Conservation (phyloP, 441 rosid species). For the Populus hybrid region DNA sequence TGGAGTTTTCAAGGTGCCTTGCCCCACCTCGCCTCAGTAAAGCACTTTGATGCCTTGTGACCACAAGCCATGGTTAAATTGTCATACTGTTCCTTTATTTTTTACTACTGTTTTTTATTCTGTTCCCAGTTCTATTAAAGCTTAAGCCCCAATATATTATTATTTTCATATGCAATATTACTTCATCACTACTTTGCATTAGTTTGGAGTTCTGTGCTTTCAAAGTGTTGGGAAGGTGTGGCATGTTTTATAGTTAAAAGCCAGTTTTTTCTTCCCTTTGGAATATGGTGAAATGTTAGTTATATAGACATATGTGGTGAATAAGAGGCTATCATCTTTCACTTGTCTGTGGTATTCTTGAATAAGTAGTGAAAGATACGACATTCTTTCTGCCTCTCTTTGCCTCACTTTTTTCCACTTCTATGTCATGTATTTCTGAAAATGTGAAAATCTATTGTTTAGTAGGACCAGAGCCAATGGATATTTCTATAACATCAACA, state of each 20-base stretch:
- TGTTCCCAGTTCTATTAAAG: neutral
- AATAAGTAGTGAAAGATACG: no score
- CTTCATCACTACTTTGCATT: constrained; percentile 5
- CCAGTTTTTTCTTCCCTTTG: neutral
- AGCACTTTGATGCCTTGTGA: no score
- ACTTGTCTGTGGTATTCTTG: no score
- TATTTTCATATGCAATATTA: neutral
- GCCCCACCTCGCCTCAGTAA: no score
- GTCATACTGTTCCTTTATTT: neutral
- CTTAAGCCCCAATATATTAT: neutral
- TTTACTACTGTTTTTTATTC: neutral
- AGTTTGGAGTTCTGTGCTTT: constrained; percentile 1
- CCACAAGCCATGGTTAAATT: no score
- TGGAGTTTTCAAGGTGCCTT: neutral
- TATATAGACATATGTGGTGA: no score
- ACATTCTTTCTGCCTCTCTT: no score
- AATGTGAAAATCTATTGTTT: neutral
- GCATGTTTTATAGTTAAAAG: neutral
- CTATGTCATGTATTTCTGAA: no score
- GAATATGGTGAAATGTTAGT: neutral
- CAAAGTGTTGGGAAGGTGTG: neutral
- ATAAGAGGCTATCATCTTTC: no score
- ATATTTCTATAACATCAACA: constrained; percentile 45
- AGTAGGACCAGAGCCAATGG: constrained; percentile 78
- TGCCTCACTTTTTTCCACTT: no score